Conservation (phyloP, 345 rosid species). For the Kernera saxatilis region DNA sequence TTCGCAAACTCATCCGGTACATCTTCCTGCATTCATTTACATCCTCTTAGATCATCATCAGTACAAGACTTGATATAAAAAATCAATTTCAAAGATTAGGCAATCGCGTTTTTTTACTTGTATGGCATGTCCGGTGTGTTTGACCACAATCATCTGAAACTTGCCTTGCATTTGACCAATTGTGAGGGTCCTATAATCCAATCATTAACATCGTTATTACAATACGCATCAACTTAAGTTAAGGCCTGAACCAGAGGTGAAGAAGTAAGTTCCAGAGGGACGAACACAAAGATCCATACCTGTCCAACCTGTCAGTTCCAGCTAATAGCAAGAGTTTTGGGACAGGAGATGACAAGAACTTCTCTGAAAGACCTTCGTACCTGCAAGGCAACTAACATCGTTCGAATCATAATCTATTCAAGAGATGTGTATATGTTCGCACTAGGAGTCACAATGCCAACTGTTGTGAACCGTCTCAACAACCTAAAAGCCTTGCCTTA, state of each 20-base stretch:
- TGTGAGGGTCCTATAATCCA: slow-evolving; percentile 61
- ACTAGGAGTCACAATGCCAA: background rate
- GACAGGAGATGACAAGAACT: slow-evolving; percentile 72
- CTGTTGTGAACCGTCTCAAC: background rate
- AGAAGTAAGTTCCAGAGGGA: background rate
- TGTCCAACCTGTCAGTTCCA: slow-evolving; percentile 87
- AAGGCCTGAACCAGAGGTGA: background rate
- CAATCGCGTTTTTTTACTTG: slow-evolving; percentile 46
- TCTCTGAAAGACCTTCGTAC: slow-evolving; percentile 96
- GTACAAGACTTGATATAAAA: background rate
- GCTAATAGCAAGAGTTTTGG: slow-evolving; percentile 88
- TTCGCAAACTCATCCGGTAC: slow-evolving; percentile 85
- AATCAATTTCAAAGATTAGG: background rate
- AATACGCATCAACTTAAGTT: background rate
- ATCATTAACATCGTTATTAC: background rate
- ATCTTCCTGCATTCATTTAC: slow-evolving; percentile 59
- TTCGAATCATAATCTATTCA: background rate
- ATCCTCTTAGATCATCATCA: background rate
- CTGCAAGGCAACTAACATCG: slow-evolving; percentile 39
- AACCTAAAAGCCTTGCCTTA: background rate
- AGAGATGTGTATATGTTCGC: background rate
- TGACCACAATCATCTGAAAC: slow-evolving; percentile 92
- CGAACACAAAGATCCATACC: slow-evolving; percentile 30
- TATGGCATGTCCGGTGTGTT: slow-evolving; percentile 96
- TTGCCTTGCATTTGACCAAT: slow-evolving; percentile 99